Evolutionary conservation across 768 basidiomycete genomes (phyloP), one percentile per base, ranked within the genome.

Genomic region (Panellus pusillus): DNA sequence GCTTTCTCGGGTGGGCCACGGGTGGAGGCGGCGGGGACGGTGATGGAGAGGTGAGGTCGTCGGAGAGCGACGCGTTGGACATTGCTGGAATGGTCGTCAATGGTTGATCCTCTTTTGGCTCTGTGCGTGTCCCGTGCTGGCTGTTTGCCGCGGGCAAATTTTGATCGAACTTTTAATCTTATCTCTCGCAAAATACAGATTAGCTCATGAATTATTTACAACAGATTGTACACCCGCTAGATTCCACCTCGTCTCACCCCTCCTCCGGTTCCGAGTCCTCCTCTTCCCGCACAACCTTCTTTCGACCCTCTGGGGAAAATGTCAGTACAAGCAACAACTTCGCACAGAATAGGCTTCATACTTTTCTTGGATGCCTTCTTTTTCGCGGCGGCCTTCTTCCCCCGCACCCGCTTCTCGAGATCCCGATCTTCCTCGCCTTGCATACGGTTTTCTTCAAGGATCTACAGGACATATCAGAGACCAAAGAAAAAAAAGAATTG

Each of bases 351-450:
- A 39, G 9, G 3, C 3, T 4, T 57, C 72, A 64, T 36, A 77
- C 79, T 68, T 68, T 67, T 70, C 54, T 72, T 70, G 18, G 83
- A 79, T 9, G 86, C 87, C 17, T 77, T 74, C 66, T 86, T 91
- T 70, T 84, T 89, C 17, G 78, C 82, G 4, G 91, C 90, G 6
- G 86, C 88, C 48, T 87, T 91, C 77, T 92, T 93, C 52, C 84
- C 83, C 64, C 88, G 79, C 13, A 91, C 93, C 28, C 90, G 83
- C 61, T 88, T 89, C 73, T 95, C 91, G 19, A 97, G 78, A 18
- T 86, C 94, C 54, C 94, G 86, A 60, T 98, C 95, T 68, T 96
- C 95, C 55, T 87, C 83, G 4, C 97, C 97, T 69, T 96, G 91
- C 3, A 79, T 76, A 56, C 80, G 84, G 65, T 90, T 80, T 61